Base-by-base conservation (phyloP, 139 green algal species). In the Bryopsis sp. region DNA sequence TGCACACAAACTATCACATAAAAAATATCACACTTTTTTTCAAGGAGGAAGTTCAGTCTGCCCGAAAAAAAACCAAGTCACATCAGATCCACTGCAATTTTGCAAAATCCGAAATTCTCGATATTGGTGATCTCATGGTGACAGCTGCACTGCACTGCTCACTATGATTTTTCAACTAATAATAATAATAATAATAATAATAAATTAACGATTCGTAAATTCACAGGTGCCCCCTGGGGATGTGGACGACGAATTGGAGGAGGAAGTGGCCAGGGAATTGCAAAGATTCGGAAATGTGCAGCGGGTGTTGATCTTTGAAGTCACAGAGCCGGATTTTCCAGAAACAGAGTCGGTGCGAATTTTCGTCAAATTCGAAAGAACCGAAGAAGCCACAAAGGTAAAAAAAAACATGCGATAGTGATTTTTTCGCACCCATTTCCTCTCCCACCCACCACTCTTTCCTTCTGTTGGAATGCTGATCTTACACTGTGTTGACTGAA, bases 241-340 rank as follows among this genome's bases (percentile, higher is more conserved):
- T 71, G 92, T 97, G 75, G 91, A 97, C 68, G 82, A 89, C 2
- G 79, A 91, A 36, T 70, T 97, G 48, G 92, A 97, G 64, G 89
- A 95, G 7, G 90, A 97, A 79, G 85, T 93, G 8, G 92, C 86
- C 3, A 75, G 82, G 26, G 92, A 97, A 79, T 89, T 89, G 63
- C 85, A 76, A 67, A 97, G 94, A 80, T 96, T 94, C 70, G 92
- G 92, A 29, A 70, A 80, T 2, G 85, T 95, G 5, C 74, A 74
- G 8, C 77, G 71, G 39, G 89, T 97, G 24, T 69, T 95, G 43
- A 97, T 97, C 50, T 96, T 95, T 78, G 88, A 95, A 76, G 88
- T 95, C 39, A 96, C 86, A 2, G 85, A 89, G 15, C 66, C 83
- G 0, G 81, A 76, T 47, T 90, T 69, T 38, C 74, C 72, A 1